phyloP scores from a whole-genome alignment of 2,329 filamentous ascomycete genomes.

The Byssoonygena ceratinophila region DNA sequence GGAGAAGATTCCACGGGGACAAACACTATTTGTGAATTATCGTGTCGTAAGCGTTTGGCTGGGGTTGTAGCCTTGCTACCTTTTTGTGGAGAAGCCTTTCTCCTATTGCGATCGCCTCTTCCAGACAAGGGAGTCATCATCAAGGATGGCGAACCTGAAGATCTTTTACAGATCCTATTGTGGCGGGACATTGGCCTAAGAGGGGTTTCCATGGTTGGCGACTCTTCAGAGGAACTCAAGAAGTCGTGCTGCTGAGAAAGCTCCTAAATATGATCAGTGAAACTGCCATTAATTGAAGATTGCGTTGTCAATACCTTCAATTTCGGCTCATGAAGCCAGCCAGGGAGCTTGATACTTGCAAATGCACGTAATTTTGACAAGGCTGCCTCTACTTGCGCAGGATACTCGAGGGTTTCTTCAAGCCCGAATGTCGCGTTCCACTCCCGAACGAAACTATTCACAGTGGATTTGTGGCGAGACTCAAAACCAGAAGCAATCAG shows the following conservation, averaged over 20 bases:
- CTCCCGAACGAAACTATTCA: slow-evolving; percentile 44
- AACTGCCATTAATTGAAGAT: background rate
- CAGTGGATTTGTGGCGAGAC: slow-evolving; percentile 42
- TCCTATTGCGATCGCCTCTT: background rate
- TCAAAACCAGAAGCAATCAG: slow-evolving; percentile 45
- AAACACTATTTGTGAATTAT: slow-evolving; percentile 75
- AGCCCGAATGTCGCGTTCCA: slow-evolving; percentile 65
- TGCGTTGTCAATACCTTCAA: slow-evolving; percentile 23
- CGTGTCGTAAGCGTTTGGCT: slow-evolving; percentile 55
- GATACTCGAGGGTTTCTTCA: slow-evolving; percentile 52
- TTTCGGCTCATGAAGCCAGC: slow-evolving; percentile 32
- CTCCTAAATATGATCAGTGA: slow-evolving; percentile 15
- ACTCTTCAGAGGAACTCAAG: slow-evolving; percentile 42
- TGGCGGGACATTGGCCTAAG: background rate
- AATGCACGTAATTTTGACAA: slow-evolving; percentile 51
- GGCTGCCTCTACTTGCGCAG: slow-evolving; percentile 51
- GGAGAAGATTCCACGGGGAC: slow-evolving; percentile 55
- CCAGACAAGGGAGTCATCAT: slow-evolving; percentile 2
- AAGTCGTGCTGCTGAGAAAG: slow-evolving; percentile 26
- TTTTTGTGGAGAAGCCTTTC: slow-evolving; percentile 2
- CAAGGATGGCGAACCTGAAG: slow-evolving; percentile 1
- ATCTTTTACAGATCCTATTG: slow-evolving; percentile 1
- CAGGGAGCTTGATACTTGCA: slow-evolving; percentile 43
- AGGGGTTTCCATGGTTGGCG: slow-evolving; percentile 19
- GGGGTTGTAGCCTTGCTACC: slow-evolving; percentile 26